A percentile compares a stretch with the other conserved stretches of the same genome.
Evolutionary conservation across 805 yeast species (phyloP).

Genomic region (Barnettozyma wickerhamii): DNA sequence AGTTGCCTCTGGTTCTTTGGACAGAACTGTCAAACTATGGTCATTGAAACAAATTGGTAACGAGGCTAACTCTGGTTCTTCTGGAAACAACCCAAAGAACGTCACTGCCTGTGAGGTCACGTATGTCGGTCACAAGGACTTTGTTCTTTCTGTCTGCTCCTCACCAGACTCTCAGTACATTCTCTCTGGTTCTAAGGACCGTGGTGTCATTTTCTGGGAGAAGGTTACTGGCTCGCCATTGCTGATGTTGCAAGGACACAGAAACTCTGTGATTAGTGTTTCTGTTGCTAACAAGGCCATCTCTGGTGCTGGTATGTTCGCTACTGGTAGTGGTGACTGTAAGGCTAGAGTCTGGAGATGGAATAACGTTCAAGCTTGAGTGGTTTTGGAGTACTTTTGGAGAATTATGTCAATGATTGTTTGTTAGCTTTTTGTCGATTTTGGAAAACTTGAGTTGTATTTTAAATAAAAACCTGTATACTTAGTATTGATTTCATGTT

Average conservation of each 20-base stretch:
- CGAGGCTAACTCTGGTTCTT: slow-evolving; percentile 39
- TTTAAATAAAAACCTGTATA: slow-evolving; percentile 1
- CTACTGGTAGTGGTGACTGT: slow-evolving; percentile 97
- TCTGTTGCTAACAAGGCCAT: slow-evolving; percentile 80
- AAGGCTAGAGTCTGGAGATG: slow-evolving; percentile 96
- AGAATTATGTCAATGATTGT: neutral
- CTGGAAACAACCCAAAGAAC: slow-evolving; percentile 32
- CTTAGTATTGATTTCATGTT: slow-evolving; percentile 2
- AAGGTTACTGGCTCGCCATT: slow-evolving; percentile 86
- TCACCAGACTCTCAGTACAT: slow-evolving; percentile 92
- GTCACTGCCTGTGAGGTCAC: slow-evolving; percentile 78
- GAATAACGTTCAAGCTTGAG: slow-evolving; percentile 37
- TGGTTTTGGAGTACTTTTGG: neutral
- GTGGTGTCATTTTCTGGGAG: slow-evolving; percentile 97
- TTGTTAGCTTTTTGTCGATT: neutral
- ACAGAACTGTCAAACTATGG: slow-evolving; percentile 95
- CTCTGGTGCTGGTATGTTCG: slow-evolving; percentile 78
- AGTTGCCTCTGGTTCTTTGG: slow-evolving; percentile 92
- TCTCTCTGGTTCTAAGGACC: slow-evolving; percentile 91
- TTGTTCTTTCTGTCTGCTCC: slow-evolving; percentile 88
- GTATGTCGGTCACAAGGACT: slow-evolving; percentile 93
- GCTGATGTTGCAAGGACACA: slow-evolving; percentile 94
- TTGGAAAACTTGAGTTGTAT: neutral
- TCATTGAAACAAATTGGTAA: slow-evolving; percentile 60
- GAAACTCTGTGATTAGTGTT: slow-evolving; percentile 92